Evolutionary conservation across 768 basidiomycete genomes (phyloP).

Genomic region (Kwoniella botswanensis): DNA sequence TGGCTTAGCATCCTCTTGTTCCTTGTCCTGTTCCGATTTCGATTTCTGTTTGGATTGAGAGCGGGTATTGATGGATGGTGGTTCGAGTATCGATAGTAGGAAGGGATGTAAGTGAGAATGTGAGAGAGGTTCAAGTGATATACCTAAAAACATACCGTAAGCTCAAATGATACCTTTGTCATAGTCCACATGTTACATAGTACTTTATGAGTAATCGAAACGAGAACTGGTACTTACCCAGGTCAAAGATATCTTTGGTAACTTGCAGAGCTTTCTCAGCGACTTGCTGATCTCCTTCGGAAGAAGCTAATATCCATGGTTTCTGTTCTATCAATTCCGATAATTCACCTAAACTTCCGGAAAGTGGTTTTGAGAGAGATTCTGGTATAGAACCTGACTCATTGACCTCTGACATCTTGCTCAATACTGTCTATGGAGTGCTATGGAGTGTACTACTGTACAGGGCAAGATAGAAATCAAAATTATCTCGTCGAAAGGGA

Average conservation of each 20-base stretch:
- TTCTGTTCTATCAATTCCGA: constrained; percentile 23
- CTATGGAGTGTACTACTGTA: not conserved
- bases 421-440: not conserved
- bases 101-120: constrained; percentile 70
- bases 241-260: constrained; percentile 57
- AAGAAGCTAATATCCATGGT: constrained; percentile 20
- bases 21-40: constrained; percentile 39
- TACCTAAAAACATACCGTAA: constrained; percentile 60
- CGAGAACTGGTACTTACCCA: constrained; percentile 47
- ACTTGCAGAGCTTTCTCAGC: constrained; percentile 48
- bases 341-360: constrained; percentile 19
- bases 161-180: too few species aligned
- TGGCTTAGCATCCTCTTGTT: constrained; percentile 57
- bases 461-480: not conserved
- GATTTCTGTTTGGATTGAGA: constrained; percentile 41
- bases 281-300: constrained; percentile 49
- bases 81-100: constrained; percentile 70
- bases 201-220: too few species aligned
- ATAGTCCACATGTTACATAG: too few species aligned
- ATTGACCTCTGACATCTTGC: constrained; percentile 5
- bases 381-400: not conserved
- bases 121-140: constrained; percentile 71
- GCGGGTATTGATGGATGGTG: constrained; percentile 67
- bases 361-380: not conserved
- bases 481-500: not conserved